phyloP scores from a whole-genome alignment of 2,329 filamentous ascomycete genomes.

The Pleoardoris graminearum region DNA sequence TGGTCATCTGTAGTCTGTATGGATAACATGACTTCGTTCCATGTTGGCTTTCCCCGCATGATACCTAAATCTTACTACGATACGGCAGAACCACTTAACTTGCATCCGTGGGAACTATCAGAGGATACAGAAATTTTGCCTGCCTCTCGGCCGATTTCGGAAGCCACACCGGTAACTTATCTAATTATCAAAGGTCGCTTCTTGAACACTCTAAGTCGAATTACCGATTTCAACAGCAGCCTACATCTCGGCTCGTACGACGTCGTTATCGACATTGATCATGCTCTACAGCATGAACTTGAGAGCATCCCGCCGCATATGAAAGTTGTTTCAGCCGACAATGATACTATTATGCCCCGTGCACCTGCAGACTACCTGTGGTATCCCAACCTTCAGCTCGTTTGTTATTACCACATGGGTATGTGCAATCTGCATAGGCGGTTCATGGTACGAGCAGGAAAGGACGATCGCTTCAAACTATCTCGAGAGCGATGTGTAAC shows the following conservation, averaged over 20 bases:
- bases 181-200: background rate
- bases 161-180: background rate
- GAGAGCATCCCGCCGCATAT: background rate
- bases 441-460: background rate
- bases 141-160: background rate
- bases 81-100: background rate
- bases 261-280: background rate
- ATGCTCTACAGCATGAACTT: background rate
- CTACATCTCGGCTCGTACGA: background rate
- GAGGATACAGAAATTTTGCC: background rate
- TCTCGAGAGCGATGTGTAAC: background rate
- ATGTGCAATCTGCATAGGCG: background rate
- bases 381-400: background rate
- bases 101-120: background rate
- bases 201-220: background rate
- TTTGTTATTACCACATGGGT: background rate
- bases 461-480: background rate
- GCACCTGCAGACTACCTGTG: background rate
- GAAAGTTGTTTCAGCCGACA: background rate
- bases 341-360: background rate
- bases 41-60: background rate
- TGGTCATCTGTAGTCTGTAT: background rate
- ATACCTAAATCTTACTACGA: background rate
- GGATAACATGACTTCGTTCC: background rate
- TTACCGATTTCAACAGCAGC: background rate